Evolutionary conservation across 1,284 basidiomycete species (phyloP), one percentile per base, ranked within the genome.

Genomic region (Farysia itapuensis): DNA sequence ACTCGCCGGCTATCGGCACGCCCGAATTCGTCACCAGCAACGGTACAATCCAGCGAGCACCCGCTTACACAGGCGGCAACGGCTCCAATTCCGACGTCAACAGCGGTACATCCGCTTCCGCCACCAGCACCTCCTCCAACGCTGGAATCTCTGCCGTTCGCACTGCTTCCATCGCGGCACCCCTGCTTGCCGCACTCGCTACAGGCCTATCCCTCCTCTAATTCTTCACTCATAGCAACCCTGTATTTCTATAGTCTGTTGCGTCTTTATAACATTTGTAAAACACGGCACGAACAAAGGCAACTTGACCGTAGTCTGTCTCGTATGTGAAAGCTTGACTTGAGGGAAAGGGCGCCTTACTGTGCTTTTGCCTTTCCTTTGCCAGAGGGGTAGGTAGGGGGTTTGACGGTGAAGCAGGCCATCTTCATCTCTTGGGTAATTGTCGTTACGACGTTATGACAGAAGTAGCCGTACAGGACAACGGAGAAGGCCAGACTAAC

Each of bases 391-490:
- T 56, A 51, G 3, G 43, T 58, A 3, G 59, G 59, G 14, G 59
- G 64, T 35, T 44, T 54, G 14, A 61, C 64, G 11, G 45, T 39
- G 22, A 67, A 67, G 42, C 64, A 67, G 9, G 64, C 58, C 51
- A 54, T 63, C 14, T 52, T 60, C 34, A 61, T 44, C 43, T 73
- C 70, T 11, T 41, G 22, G 11, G 71, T 74, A 40, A 75, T 75
- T 3, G 71, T 66, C 9, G 57, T 64, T 31, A 75, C 61, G 22
- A 75, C 71, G 25, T 74, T 59, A 29, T 60, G 51, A 25, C 66
- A 67, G 77, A 94, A 95, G 42, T 88, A 83, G 13, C 82, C 82
- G 70, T 95, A 94, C 40, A 84, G 81, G 54, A 86, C 56, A 43
- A 88, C 77, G 4, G 89, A 86, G 24, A 88, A 66, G 0, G 77